Evolutionary conservation across 169 alveolate species (phyloP), one percentile per base, ranked within the genome.

Genomic region (Eimeria maxima): DNA sequence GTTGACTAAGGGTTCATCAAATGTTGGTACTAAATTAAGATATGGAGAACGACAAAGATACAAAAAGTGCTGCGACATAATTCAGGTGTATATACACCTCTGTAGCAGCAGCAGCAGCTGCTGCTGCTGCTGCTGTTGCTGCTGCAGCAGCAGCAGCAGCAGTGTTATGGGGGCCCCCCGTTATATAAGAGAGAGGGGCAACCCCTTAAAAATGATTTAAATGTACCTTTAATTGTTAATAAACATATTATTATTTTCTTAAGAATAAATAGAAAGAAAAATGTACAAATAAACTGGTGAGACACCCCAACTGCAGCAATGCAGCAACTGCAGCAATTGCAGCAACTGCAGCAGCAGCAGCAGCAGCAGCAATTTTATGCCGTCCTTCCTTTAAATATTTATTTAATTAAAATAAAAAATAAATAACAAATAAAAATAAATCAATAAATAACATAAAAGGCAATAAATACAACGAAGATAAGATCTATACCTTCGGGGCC

Each of bases 261-360:
- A 50, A 50, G 57, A 7, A 11, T 11, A 50, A 50, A 5, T 50
- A 50, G 11, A 50, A 50, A 50, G 11, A 50, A 50, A 11, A 50
- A 50, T 50, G 18, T 50, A 5, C 18, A 50, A 50, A 11, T 50
- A 5, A 50, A 50, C n/a, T 50, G 57, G 11, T 50, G 92, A 67
- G 27, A 27, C 38, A 96, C n/a, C n/a, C n/a, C n/a, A n/a, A n/a
- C n/a, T 95, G 92, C 90, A 92, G 97, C 29, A 8, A 74, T 38
- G 80, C 91, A 10, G 97, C 92, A 44, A 92, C 50, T 10, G 96
- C 97, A 92, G 87, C 20, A 5, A 7, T 3, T 4, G 81, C 27
- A 60, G 63, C 55, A 84, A 13, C 27, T 11, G 14, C 27, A 29
- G 50, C 60, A 20, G n/a, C 45, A 18, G 20, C 55, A 11, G 16